Conservation (phyloP, 306 rosid genomes). For the Casuarina glauca region DNA sequence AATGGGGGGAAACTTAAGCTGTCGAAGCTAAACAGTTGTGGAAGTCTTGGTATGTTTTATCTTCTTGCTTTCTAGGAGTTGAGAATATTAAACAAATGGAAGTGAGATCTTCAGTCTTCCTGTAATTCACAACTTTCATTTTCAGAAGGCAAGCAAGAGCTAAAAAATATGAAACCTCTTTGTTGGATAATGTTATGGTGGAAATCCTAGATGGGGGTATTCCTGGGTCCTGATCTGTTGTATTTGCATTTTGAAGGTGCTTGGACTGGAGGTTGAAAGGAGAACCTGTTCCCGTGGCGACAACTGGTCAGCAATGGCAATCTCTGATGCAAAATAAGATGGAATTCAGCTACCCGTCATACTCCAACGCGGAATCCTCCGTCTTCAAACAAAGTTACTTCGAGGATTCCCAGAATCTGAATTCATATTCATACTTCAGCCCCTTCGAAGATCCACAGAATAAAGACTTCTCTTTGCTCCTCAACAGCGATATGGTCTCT, state of each 20-base stretch:
- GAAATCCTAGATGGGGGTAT: not conserved
- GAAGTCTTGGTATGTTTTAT: not conserved
- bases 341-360: slow-evolving; percentile 38
- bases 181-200: not conserved
- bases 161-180: not conserved
- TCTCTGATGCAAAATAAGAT: slow-evolving; percentile 49
- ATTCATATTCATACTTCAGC: slow-evolving; percentile 39
- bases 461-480: slow-evolving; percentile 31
- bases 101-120: not conserved
- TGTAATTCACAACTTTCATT: not conserved
- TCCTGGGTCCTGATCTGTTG: slow-evolving; percentile 18
- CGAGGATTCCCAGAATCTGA: slow-evolving; percentile 42
- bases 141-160: not conserved
- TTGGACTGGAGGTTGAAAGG: slow-evolving; percentile 67
- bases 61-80: not conserved
- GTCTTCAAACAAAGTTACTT: slow-evolving; percentile 14
- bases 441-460: slow-evolving; percentile 39
- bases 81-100: not conserved
- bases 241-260: slow-evolving; percentile 38
- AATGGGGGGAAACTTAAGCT: not conserved
- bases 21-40: not conserved
- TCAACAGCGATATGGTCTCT: slow-evolving; percentile 42
- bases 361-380: slow-evolving; percentile 19
- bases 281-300: slow-evolving; percentile 45
- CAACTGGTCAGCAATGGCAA: slow-evolving; percentile 53